These are phyloP conservation scores for Haematococcus lacustris DNA, from an alignment of 139 green algal genomes.

Conservation along the genomic window DNA sequence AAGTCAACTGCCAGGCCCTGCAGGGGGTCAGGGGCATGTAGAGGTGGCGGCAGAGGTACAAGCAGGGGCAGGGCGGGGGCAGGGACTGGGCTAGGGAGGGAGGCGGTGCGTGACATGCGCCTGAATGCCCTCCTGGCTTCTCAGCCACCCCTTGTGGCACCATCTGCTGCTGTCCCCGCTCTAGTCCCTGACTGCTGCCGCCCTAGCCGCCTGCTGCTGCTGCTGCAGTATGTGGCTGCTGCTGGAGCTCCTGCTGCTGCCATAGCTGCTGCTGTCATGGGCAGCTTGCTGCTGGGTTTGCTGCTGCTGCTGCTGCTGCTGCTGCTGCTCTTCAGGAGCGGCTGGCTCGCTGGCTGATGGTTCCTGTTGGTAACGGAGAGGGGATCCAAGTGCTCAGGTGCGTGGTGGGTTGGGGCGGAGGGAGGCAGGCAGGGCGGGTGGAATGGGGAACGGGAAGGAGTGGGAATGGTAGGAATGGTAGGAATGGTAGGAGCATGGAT, in stretches of 20 bases:
- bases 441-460: neutral
- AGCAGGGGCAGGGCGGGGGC: no score
- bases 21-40: neutral
- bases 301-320: neutral
- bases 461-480: neutral
- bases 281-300: neutral
- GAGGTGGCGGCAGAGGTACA: neutral
- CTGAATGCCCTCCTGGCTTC: no score
- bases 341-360: conserved; percentile 5
- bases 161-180: neutral
- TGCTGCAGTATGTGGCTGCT: neutral
- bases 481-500: neutral
- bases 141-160: neutral
- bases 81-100: no score
- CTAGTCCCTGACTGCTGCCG: no score
- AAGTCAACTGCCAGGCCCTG: neutral
- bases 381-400: conserved; percentile 10
- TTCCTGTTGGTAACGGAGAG: conserved; percentile 5
- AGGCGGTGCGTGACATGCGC: no score
- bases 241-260: neutral
- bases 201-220: no score
- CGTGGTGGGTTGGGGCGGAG: neutral
- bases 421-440: neutral
- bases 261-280: neutral
- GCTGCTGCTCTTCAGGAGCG: neutral